phyloP scores from a whole-genome alignment of 768 basidiomycete species.

The Lyophyllum atratum region DNA sequence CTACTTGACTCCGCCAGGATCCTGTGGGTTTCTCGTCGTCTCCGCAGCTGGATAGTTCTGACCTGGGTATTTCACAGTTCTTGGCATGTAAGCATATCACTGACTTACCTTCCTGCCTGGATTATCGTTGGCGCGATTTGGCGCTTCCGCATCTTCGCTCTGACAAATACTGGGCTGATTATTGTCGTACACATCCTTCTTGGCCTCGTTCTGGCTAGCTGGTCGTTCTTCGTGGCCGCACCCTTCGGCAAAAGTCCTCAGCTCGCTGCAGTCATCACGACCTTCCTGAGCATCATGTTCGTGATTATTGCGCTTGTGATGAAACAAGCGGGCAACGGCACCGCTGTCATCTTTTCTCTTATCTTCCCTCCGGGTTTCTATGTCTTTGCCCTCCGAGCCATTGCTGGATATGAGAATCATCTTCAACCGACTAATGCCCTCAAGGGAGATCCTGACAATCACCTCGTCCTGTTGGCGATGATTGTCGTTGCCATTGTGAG shows the following conservation, averaged over 20 bases:
- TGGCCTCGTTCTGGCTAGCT: constrained; percentile 67
- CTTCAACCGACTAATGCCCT: constrained; percentile 54
- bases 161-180: constrained; percentile 59
- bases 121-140: constrained; percentile 64
- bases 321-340: constrained; percentile 38
- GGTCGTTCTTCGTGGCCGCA: constrained; percentile 69
- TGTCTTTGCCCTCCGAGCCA: constrained; percentile 66
- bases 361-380: constrained; percentile 80
- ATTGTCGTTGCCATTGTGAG: constrained; percentile 67
- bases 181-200: constrained; percentile 67
- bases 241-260: constrained; percentile 77
- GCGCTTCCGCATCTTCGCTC: constrained; percentile 66
- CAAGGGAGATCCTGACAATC: constrained; percentile 60
- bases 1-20: constrained; percentile 70
- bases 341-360: constrained; percentile 63
- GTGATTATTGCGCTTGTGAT: constrained; percentile 68
- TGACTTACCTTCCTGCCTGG: constrained; percentile 79
- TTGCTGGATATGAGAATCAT: constrained; percentile 69
- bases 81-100: constrained; percentile 69
- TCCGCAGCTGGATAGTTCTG: background rate
- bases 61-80: constrained; percentile 28
- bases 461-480: constrained; percentile 55
- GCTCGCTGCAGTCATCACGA: constrained; percentile 66
- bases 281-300: constrained; percentile 65
- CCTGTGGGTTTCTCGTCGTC: constrained; percentile 35